Evolutionary conservation across 108 stramenopile species (phyloP).

Genomic region (Schizochytrium sp.): DNA sequence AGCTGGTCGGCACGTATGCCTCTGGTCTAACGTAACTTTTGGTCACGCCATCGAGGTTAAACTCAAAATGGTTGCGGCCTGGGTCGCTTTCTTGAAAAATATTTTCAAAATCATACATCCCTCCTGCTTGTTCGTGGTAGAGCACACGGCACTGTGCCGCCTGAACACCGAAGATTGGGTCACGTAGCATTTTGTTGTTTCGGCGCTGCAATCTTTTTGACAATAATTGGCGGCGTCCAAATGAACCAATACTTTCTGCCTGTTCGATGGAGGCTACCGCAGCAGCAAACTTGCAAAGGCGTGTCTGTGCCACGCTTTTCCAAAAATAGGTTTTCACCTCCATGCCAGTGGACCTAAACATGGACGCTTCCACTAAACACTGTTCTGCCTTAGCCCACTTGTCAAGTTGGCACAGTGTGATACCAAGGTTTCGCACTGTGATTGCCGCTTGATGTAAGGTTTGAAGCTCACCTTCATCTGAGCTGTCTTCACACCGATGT

Average conservation of each 20-base stretch:
- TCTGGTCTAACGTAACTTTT: neutral
- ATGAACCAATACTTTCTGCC: neutral
- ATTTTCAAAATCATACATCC: neutral
- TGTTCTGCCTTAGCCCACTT: constrained; percentile 24
- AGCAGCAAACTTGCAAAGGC: neutral
- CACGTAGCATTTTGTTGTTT: constrained; percentile 18
- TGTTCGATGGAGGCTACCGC: neutral
- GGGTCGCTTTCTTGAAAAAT: neutral
- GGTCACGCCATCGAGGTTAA: neutral
- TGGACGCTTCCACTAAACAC: constrained; percentile 8
- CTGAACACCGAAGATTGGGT: neutral
- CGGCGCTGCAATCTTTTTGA: neutral
- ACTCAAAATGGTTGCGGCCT: constrained; percentile 22
- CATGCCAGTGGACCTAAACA: constrained; percentile 38
- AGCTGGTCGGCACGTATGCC: neutral
- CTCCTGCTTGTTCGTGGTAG: neutral
- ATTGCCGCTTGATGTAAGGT: neutral
- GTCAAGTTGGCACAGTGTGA: constrained; percentile 24
- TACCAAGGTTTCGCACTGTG: neutral
- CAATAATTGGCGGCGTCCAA: constrained; percentile 3
- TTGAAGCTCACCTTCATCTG: constrained; percentile 14
- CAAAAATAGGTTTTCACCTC: constrained; percentile 37
- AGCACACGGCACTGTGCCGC: constrained; percentile 16
- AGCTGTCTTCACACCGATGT: neutral
- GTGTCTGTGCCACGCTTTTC: constrained; percentile 30